phyloP scores from a whole-genome alignment of 345 rosid genomes.

The Geranium rotundifolium region DNA sequence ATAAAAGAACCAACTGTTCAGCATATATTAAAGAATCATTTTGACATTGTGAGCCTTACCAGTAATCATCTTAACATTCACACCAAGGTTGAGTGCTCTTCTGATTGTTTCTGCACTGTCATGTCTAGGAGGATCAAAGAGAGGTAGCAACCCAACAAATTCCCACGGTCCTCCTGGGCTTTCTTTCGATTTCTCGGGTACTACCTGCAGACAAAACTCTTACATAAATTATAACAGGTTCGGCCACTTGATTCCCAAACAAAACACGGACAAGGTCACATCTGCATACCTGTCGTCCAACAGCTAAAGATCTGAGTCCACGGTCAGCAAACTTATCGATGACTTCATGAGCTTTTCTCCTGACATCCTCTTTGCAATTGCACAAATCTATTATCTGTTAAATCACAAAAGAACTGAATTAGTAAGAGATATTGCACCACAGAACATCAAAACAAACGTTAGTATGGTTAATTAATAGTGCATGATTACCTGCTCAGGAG shows the following conservation, averaged over 20 bases:
- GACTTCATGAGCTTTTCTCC: conserved; percentile 21
- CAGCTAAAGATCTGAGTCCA: conserved; percentile 37
- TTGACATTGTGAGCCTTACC: conserved; percentile 2
- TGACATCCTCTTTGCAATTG: conserved; percentile 17
- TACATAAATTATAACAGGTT: neutral
- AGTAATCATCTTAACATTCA: conserved; percentile 33
- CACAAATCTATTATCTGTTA: conserved; percentile 35
- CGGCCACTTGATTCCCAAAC: neutral
- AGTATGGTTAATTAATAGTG: neutral
- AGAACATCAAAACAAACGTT: neutral
- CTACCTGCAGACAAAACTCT: conserved; percentile 1
- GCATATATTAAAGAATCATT: neutral
- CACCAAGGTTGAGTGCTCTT: conserved; percentile 30
- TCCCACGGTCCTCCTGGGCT: conserved; percentile 34
- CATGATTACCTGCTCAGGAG: conserved; percentile 32
- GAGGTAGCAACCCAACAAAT: conserved; percentile 38
- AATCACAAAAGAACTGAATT: neutral
- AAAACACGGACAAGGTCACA: neutral
- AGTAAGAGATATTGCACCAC: neutral
- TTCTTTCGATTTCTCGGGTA: conserved; percentile 36
- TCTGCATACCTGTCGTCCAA: conserved; percentile 27
- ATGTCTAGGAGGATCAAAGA: conserved; percentile 38
- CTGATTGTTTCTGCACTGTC: conserved; percentile 31
- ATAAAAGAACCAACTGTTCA: neutral
- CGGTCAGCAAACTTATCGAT: conserved; percentile 32